Evolutionary conservation across 441 rosid species (phyloP).

Genomic region (Croton setiger): DNA sequence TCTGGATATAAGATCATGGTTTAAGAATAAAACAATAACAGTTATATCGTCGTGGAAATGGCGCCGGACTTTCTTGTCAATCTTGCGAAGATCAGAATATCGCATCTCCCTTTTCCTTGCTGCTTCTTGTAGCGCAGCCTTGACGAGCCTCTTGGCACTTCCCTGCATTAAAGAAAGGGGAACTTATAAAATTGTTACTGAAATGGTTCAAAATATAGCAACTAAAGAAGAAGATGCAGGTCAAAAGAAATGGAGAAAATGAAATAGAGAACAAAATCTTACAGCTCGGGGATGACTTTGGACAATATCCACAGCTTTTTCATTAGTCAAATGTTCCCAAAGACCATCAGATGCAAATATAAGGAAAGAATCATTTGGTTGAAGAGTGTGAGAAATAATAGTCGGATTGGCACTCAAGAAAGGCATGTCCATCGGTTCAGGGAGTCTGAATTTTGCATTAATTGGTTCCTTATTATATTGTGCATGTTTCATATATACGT

Average conservation of each 20-base stretch:
- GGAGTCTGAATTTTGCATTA: slow-evolving; percentile 63
- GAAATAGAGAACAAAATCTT: slow-evolving; percentile 32
- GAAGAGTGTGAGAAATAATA: slow-evolving; percentile 56
- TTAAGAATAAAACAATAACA: slow-evolving; percentile 70
- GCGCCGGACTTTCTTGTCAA: slow-evolving; percentile 79
- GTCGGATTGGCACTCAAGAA: slow-evolving; percentile 69
- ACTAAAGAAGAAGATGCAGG: slow-evolving; percentile 2
- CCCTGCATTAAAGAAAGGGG: slow-evolving; percentile 42
- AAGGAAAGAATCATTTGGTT: slow-evolving; percentile 81
- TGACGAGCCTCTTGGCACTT: slow-evolving; percentile 79
- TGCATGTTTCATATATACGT: slow-evolving; percentile 71
- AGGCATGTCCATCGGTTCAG: slow-evolving; percentile 74
- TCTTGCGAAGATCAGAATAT: slow-evolving; percentile 75
- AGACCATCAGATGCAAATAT: slow-evolving; percentile 96
- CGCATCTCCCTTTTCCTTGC: slow-evolving; percentile 85
- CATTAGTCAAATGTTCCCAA: slow-evolving; percentile 88
- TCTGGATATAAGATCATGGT: slow-evolving; percentile 65
- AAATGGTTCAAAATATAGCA: not conserved
- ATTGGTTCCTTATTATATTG: slow-evolving; percentile 62
- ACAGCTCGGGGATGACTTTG: slow-evolving; percentile 67
- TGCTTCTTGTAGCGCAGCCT: slow-evolving; percentile 88
- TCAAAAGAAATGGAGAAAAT: not conserved
- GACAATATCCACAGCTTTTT: slow-evolving; percentile 85
- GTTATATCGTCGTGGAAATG: slow-evolving; percentile 93
- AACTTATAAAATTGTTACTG: too few species aligned